Evolutionary conservation across 345 rosid genomes (phyloP).

Genomic region (Melastoma malabathricum): DNA sequence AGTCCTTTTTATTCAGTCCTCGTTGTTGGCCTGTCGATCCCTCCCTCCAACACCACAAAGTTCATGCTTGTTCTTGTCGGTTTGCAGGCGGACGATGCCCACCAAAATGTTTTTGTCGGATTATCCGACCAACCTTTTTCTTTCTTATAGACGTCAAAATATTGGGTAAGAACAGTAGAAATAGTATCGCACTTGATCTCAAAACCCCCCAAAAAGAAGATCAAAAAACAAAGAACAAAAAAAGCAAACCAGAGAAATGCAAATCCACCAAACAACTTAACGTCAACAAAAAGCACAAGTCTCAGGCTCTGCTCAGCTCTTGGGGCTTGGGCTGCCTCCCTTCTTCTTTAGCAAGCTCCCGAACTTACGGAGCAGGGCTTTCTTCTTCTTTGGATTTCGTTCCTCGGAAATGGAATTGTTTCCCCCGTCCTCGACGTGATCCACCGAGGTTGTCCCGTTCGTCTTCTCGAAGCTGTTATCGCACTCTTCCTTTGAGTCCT

Average conservation of each 20-base stretch:
- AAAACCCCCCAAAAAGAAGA: too few relatives aligned
- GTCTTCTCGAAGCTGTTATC: slow-evolving; percentile 51
- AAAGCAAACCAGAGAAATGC: too few relatives aligned
- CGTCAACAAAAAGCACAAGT: neutral
- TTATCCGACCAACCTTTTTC: too few relatives aligned
- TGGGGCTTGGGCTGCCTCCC: slow-evolving; percentile 38
- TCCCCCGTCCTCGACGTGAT: slow-evolving; percentile 35
- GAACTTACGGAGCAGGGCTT: slow-evolving; percentile 75
- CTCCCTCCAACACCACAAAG: too few relatives aligned
- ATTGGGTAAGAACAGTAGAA: too few relatives aligned
- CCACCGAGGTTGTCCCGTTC: slow-evolving; percentile 45
- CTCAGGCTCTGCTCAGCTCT: slow-evolving; percentile 5
- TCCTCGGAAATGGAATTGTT: slow-evolving; percentile 31
- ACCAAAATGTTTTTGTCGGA: too few relatives aligned
- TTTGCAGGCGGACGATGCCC: too few relatives aligned
- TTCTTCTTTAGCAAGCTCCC: slow-evolving; percentile 95
- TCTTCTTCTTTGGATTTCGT: slow-evolving; percentile 77
- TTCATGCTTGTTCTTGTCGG: neutral
- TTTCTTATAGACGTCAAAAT: too few relatives aligned
- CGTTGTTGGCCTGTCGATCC: too few relatives aligned
- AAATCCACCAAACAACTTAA: neutral
- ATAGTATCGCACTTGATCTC: too few relatives aligned
- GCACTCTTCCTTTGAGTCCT: slow-evolving; percentile 46
- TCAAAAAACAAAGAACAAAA: too few relatives aligned
- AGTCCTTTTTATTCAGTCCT: too few relatives aligned